Evolutionary conservation across 306 rosid genomes (phyloP).

Genomic region (Pterocarpus santalinus): DNA sequence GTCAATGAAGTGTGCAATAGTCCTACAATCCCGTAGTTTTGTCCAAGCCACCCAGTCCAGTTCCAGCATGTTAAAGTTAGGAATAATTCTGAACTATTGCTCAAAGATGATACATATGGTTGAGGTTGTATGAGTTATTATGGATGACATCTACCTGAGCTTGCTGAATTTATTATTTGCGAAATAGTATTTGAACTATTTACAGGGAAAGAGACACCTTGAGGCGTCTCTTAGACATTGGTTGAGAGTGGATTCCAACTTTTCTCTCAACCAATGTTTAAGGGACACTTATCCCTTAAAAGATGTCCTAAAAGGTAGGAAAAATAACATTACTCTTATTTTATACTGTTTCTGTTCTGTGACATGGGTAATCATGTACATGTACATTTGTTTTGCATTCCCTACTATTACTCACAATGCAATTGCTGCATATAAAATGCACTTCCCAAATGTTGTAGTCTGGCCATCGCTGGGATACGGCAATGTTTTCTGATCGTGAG

Average conservation of each 20-base stretch:
- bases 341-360: slow-evolving; percentile 21
- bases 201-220: no score
- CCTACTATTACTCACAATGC: slow-evolving; percentile 42
- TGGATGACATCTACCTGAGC: slow-evolving; percentile 22
- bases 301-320: no score
- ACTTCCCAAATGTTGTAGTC: slow-evolving; percentile 60
- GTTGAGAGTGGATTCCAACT: no score
- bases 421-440: slow-evolving; percentile 39
- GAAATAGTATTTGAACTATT: no score
- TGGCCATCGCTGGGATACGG: slow-evolving; percentile 86
- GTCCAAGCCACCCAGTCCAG: neutral
- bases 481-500: slow-evolving; percentile 79
- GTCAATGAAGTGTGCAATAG: no score
- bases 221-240: no score
- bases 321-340: no score
- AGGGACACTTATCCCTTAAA: no score
- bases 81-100: neutral
- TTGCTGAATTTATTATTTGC: neutral
- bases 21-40: no score
- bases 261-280: no score
- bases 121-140: neutral
- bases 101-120: slow-evolving; percentile 6
- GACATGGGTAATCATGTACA: neutral
- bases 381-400: slow-evolving; percentile 25
- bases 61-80: no score